Evolutionary conservation across 2,329 filamentous ascomycete genomes (phyloP), one percentile per base, ranked within the genome.

Genomic region (Chaetomium olivaceum): DNA sequence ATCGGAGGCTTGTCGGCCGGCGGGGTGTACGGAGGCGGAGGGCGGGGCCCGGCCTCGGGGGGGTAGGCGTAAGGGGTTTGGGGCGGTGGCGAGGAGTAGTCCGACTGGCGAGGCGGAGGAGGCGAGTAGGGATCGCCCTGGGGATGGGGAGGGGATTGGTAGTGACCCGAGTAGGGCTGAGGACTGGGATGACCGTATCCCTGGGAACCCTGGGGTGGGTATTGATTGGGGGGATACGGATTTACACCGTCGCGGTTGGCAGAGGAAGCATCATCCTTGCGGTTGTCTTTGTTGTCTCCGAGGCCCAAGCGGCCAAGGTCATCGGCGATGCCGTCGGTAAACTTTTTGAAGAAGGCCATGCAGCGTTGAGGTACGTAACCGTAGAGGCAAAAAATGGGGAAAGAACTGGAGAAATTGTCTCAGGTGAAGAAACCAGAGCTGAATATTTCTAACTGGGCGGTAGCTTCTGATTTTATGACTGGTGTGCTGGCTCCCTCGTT

Each of bases 1-100:
- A 86, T 76, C 39, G 81, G 76, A 52, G 84, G 80, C 72, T 76
- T 77, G 61, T 75, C 75, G 1, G 75, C 25, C 2, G 73, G 73
- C 8, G 72, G 69, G 12, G 62, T 61, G 71, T 73, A 72, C 16
- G 72, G 68, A 46, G 70, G 74, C 21, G 63, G 64, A 46, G 67
- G 71, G 11, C 66, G 60, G 27, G 65, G 66, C 39, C 66, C 69
- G 51, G 72, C 66, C 14, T 64, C 66, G 33, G 52, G 54, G 11
- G 59, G 63, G 48, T 57, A 63, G 14, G 58, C 39, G 21, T 61
- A 56, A 7, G 54, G 55, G n/a, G 52, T 6, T 33, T 64, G 61
- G 7, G 62, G 60, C 12, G 66, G 60, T 11, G 64, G 64, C 4
- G 66, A 64, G 2, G 60, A 59, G 52, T 67, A 63, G 23, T 63